phyloP scores from a whole-genome alignment of 208 protist species.

The Crithidia sp. region DNA sequence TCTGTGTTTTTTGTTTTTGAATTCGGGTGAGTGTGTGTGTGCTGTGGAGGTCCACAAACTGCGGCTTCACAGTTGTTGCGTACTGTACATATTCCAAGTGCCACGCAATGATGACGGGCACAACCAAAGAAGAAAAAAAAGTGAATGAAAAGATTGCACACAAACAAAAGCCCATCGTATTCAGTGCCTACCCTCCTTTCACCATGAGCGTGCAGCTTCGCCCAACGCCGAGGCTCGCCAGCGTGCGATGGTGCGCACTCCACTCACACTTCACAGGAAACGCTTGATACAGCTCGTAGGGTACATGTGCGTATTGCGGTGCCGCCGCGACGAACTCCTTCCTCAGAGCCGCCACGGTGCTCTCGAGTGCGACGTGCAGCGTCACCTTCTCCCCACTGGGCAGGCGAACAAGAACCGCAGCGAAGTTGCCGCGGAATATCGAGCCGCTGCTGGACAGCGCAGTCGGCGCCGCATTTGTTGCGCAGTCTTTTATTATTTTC shows the following conservation, averaged over 20 bases:
- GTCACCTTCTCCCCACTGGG: conserved; percentile 67
- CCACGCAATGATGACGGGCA: neutral
- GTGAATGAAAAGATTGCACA: conserved; percentile 1
- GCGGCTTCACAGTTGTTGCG: neutral
- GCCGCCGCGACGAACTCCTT: conserved; percentile 57
- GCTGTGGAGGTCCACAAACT: neutral
- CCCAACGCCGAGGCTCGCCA: conserved; percentile 62
- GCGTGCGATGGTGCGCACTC: conserved; percentile 63
- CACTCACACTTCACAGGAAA: conserved; percentile 63
- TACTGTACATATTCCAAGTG: conserved; percentile 1
- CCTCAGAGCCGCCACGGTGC: conserved; percentile 72
- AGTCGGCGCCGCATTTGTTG: neutral
- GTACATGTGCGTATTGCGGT: conserved; percentile 40
- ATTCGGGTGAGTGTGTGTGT: no score
- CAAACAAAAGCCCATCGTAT: neutral
- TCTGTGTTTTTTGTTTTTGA: no score
- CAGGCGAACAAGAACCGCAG: conserved; percentile 69
- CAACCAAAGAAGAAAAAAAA: neutral
- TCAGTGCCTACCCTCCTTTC: conserved; percentile 19
- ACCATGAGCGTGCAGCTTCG: conserved; percentile 70
- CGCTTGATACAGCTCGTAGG: conserved; percentile 82
- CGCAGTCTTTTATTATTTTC: neutral
- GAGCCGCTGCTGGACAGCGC: neutral
- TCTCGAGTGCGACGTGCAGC: conserved; percentile 49
- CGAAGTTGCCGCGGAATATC: conserved; percentile 35